phyloP scores from a whole-genome alignment of 2,329 filamentous ascomycete genomes.

The Sporothrix euskadiensis region DNA sequence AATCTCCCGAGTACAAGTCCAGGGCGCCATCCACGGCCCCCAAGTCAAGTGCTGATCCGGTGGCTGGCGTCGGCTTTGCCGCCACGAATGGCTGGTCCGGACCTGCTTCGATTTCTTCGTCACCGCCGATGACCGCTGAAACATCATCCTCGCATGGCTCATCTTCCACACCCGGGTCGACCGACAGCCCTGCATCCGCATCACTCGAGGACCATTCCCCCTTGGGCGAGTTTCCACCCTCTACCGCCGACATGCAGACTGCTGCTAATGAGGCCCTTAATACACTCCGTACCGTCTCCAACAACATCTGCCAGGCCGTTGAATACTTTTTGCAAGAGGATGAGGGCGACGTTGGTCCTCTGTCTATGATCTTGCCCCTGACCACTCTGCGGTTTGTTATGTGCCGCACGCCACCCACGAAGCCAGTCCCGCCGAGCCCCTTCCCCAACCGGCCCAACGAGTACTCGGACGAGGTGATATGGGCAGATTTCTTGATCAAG shows the following conservation, averaged over 20 bases:
- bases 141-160: background rate
- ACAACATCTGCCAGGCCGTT: constrained; percentile 34
- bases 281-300: constrained; percentile 21
- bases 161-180: background rate
- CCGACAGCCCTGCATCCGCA: background rate
- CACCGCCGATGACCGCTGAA: background rate
- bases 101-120: background rate
- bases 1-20: background rate
- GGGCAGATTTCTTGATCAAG: constrained; percentile 28
- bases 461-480: constrained; percentile 25
- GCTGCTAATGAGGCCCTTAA: background rate
- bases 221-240: background rate
- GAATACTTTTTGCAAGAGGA: constrained; percentile 33
- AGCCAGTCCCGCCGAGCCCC: constrained; percentile 1
- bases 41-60: background rate
- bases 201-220: background rate
- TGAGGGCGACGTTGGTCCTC: constrained; percentile 32
- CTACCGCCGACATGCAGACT: constrained; percentile 12
- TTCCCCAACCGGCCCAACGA: constrained; percentile 22
- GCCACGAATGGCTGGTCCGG: background rate
- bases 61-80: background rate
- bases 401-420: background rate
- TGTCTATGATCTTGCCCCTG: constrained; percentile 30
- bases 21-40: background rate
- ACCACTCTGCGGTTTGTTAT: constrained; percentile 25